A percentile compares a stretch with the other conserved stretches of the same genome.
Conservation (phyloP, 2,329 filamentous ascomycete genomes). For the Fusarium illudens region DNA sequence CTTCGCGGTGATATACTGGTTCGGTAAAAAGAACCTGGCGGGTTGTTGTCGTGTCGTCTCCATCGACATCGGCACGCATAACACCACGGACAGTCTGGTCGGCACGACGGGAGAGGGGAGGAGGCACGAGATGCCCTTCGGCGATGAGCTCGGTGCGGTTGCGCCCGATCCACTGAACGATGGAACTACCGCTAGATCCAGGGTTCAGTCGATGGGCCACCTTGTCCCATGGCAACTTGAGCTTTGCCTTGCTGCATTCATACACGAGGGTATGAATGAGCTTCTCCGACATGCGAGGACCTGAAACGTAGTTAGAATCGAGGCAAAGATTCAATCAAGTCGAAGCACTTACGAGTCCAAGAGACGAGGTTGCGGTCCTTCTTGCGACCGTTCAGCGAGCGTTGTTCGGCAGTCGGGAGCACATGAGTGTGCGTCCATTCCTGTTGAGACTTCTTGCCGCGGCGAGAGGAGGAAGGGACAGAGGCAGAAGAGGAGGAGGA, state of each 20-base stretch:
- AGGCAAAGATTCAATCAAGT: neutral
- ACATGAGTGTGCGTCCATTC: constrained; percentile 33
- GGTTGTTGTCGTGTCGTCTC: constrained; percentile 37
- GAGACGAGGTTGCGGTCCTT: constrained; percentile 51
- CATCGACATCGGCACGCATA: constrained; percentile 40
- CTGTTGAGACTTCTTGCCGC: constrained; percentile 15
- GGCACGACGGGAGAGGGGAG: constrained; percentile 43
- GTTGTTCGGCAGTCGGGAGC: constrained; percentile 39
- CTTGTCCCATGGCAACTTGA: constrained; percentile 50
- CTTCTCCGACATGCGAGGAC: constrained; percentile 57
- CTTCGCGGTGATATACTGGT: constrained; percentile 44
- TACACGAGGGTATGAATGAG: constrained; percentile 53
- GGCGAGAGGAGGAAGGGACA: neutral
- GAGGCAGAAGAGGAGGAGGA: neutral
- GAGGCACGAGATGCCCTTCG: constrained; percentile 55
- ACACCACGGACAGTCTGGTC: constrained; percentile 44
- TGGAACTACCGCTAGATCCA: constrained; percentile 50
- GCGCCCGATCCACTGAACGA: constrained; percentile 50
- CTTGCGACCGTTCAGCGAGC: constrained; percentile 42
- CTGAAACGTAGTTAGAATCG: constrained; percentile 41
- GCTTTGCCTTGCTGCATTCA: constrained; percentile 46
- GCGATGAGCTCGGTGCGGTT: constrained; percentile 47
- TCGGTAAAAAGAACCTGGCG: constrained; percentile 47
- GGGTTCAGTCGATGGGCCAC: constrained; percentile 54
- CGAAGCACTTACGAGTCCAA: constrained; percentile 52